Conservation (phyloP, 805 yeast species). For the Yamadazyma tumulicola region DNA sequence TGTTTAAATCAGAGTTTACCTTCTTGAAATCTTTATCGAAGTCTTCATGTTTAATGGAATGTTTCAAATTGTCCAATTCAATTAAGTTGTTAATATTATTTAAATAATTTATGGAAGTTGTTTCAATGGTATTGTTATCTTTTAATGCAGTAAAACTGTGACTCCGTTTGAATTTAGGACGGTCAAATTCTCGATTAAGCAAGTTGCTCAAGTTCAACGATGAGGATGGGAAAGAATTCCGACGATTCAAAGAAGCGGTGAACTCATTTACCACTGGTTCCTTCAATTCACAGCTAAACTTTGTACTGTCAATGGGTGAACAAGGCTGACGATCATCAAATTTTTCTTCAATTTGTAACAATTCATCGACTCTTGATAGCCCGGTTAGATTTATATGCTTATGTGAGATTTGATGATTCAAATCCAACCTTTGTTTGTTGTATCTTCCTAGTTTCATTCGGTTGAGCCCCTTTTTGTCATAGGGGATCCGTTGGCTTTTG, state of each 20-base stretch:
- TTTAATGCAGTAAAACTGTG: conserved; percentile 6
- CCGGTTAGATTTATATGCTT: conserved; percentile 7
- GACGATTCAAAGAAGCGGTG: conserved; percentile 20
- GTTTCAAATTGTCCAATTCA: conserved; percentile 18
- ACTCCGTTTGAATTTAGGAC: conserved; percentile 1
- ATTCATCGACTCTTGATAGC: conserved; percentile 8
- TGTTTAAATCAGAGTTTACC: conserved; percentile 29
- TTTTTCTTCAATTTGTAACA: conserved; percentile 5
- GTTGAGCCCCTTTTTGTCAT: conserved; percentile 32
- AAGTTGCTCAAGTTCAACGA: conserved; percentile 14
- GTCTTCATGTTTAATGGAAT: conserved; percentile 9
- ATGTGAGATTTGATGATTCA: conserved; percentile 2
- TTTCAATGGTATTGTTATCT: conserved; percentile 7
- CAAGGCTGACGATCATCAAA: conserved; percentile 2
- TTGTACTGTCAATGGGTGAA: neutral
- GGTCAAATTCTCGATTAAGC: conserved; percentile 4
- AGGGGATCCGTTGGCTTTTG: conserved; percentile 14
- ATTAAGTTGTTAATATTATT: conserved; percentile 14
- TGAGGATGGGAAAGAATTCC: conserved; percentile 32
- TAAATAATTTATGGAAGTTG: conserved; percentile 6
- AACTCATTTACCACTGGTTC: neutral
- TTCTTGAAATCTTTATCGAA: conserved; percentile 18
- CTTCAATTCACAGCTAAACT: neutral
- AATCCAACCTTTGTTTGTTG: conserved; percentile 6
- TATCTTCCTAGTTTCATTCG: conserved; percentile 29